Evolutionary conservation across 2,329 filamentous ascomycete species (phyloP).

Genomic region (Coniosporium tulheliwenetii): DNA sequence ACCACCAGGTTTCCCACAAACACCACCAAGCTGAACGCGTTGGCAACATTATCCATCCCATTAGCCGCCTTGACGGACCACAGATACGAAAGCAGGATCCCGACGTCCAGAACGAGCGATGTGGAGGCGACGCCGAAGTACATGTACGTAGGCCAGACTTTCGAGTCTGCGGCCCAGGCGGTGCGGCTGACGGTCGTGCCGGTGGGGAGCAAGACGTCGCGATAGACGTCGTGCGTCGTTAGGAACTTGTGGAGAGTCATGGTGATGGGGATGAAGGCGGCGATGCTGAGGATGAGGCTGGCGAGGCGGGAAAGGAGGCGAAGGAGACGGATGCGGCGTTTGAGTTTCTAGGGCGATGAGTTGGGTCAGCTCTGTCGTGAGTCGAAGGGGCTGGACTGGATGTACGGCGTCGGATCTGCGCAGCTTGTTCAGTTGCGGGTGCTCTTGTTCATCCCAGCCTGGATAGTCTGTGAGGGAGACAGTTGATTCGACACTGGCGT

Average conservation of each 20-base stretch:
- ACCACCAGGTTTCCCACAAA: conserved; percentile 2
- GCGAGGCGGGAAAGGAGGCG: conserved; percentile 19
- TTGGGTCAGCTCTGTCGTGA: too few relatives aligned
- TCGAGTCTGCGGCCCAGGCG: conserved; percentile 21
- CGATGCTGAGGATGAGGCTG: conserved; percentile 17
- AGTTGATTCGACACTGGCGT: too few relatives aligned
- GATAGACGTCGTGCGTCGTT: conserved; percentile 14
- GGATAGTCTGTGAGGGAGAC: too few relatives aligned
- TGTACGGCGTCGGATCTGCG: too few relatives aligned
- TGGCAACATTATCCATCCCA: conserved; percentile 11
- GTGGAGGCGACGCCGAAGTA: conserved; percentile 18
- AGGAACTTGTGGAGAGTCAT: conserved; percentile 23
- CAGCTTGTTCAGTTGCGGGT: too few relatives aligned
- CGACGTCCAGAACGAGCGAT: conserved; percentile 17
- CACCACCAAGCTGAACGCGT: conserved; percentile 14
- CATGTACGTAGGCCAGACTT: conserved; percentile 23
- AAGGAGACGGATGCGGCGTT: conserved; percentile 18
- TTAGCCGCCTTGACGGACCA: conserved; percentile 18
- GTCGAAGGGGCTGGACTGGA: too few relatives aligned
- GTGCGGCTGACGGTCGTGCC: conserved; percentile 13
- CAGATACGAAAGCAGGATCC: conserved; percentile 18
- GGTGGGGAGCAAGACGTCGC: conserved; percentile 2
- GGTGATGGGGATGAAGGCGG: conserved; percentile 17
- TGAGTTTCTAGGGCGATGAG: too few relatives aligned
- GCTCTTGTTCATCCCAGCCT: too few relatives aligned